Evolutionary conservation across 1,284 basidiomycete species (phyloP).

Genomic region (Mycena sp.): DNA sequence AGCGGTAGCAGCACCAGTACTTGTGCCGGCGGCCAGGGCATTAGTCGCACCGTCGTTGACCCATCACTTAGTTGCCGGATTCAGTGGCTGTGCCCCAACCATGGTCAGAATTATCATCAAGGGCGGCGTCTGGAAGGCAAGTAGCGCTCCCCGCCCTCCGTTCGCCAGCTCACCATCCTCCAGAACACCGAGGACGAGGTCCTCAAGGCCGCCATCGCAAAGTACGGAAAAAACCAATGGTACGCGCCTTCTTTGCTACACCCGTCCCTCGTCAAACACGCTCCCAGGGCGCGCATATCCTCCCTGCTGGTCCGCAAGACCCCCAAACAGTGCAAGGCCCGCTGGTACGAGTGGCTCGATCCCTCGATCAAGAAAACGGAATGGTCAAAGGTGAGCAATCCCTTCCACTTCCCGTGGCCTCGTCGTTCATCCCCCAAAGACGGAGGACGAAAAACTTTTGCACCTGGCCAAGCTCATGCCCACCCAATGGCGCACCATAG

Average conservation of each 20-base stretch:
- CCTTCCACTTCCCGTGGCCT: background rate
- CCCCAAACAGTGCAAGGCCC: slow-evolving; percentile 99
- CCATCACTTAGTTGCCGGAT: no score
- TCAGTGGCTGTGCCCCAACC: no score
- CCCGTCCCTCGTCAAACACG: no score
- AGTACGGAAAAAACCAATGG: slow-evolving; percentile 98
- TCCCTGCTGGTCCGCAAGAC: slow-evolving; percentile 98
- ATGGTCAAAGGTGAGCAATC: slow-evolving; percentile 78
- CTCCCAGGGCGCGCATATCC: slow-evolving; percentile 98
- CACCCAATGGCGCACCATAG: slow-evolving; percentile 99
- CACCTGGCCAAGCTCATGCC: slow-evolving; percentile 99
- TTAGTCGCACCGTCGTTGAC: no score
- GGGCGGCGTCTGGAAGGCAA: slow-evolving; percentile 87
- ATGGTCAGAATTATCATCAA: slow-evolving; percentile 96
- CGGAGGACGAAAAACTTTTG: slow-evolving; percentile 97
- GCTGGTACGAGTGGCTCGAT: slow-evolving; percentile 99
- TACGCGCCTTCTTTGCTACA: no score
- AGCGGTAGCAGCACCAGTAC: no score
- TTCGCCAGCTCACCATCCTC: slow-evolving; percentile 24
- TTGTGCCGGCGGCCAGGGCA: background rate
- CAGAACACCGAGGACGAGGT: slow-evolving; percentile 98
- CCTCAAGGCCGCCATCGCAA: slow-evolving; percentile 96
- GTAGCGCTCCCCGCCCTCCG: background rate
- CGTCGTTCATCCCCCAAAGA: slow-evolving; percentile 40
- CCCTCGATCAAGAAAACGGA: slow-evolving; percentile 99